Conservation (phyloP, 192 early-diverging fungal species). For the Coemansia sp. region DNA sequence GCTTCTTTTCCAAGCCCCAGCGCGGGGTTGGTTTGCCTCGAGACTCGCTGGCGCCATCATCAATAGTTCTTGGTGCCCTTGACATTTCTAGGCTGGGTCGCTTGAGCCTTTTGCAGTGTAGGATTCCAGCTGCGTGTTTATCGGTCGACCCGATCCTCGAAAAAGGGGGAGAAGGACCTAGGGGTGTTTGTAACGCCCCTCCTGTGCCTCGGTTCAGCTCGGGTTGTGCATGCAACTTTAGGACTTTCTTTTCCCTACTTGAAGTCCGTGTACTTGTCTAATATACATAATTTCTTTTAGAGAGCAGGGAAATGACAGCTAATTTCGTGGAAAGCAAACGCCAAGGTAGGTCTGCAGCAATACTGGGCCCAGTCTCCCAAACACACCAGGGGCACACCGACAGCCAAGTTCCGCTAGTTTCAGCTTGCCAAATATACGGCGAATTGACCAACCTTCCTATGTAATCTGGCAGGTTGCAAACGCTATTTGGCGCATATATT, state of each 20-base stretch:
- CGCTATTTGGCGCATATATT: background rate
- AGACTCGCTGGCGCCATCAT: too few species aligned
- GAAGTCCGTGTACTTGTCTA: background rate
- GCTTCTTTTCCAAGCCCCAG: background rate
- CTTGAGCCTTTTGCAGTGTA: background rate
- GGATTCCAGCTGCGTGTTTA: background rate
- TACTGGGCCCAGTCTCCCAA: background rate
- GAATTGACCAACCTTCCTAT: background rate
- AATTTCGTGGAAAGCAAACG: constrained; percentile 41
- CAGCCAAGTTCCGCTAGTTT: background rate
- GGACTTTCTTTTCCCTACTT: background rate
- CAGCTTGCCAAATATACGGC: background rate
- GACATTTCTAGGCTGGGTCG: background rate
- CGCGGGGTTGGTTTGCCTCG: too few species aligned
- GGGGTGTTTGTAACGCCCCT: background rate
- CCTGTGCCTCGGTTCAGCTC: background rate
- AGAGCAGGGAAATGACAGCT: constrained; percentile 27
- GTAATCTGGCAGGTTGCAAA: background rate
- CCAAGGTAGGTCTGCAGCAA: constrained; percentile 25
- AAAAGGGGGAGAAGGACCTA: background rate
- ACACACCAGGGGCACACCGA: background rate
- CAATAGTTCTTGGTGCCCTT: background rate
- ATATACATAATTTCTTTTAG: constrained; percentile 7
- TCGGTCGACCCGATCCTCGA: background rate
- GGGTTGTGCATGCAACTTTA: background rate